Evolutionary conservation across 2,329 filamentous ascomycete genomes (phyloP), one percentile per base, ranked within the genome.

Genomic region (Ophiognomonia clavigignenti-juglandacearum): DNA sequence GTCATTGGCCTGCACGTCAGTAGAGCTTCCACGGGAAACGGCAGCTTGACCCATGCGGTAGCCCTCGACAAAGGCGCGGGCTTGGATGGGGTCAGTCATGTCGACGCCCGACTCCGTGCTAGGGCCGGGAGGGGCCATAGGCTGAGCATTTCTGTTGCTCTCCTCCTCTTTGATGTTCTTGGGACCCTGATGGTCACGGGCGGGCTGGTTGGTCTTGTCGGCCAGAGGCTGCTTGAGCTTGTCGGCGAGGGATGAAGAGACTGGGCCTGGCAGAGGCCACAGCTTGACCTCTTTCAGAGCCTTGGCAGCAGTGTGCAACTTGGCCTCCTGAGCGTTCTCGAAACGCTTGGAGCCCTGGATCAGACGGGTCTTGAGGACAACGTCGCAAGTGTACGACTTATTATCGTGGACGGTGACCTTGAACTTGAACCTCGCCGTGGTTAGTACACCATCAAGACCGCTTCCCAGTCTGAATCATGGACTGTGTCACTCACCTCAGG

Each of bases 61-160:
- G 24, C 57, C 57, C 26, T 59, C 53, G 4, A 59, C 41, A 31
- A 55, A 59, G 18, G 54, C 56, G 6, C 40, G 51, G 4, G 47
- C 38, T 19, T 48, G 50, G 19, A 47, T 44, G 4, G 50, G 44
- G 20, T 54, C 54, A 27, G 36, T 31, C 42, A 51, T 51, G 22
- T 51, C 41, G 9, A 51, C 41, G 10, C 27, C 27, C 3, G 43
- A 32, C 19, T 27, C n/a, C n/a, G 32, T 22, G 9, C 31, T 19
- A 3, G 35, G 48, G 9, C 9, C 18, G 11, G 19, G 22, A 26
- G 27, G 27, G 18, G 4, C n/a, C n/a, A n/a, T n/a, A n/a, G n/a
- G 16, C 16, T 26, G 20, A 27, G 37, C 35, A 5, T 18, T 14
- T 18, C 27, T 39, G 35, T 44, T 39, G 7, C 19, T 22, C 9